phyloP scores from a whole-genome alignment of 106 monocot species.

The Acorus calamus region DNA sequence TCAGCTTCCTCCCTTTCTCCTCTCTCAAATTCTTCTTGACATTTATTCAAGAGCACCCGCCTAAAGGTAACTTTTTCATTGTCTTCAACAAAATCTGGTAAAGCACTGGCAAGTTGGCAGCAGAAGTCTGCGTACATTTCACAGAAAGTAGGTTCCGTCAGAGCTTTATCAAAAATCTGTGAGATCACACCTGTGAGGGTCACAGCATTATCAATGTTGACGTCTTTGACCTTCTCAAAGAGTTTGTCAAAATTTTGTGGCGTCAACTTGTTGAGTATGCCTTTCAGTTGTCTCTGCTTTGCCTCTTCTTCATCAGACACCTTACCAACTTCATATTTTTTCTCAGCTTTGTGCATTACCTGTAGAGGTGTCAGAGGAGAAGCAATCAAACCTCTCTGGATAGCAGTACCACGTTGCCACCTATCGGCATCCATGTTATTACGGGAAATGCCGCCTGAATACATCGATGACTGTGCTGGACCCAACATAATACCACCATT shows the following conservation, averaged over 20 bases:
- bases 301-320: slow-evolving; percentile 52
- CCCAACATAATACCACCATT: slow-evolving; percentile 61
- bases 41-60: slow-evolving; percentile 75
- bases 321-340: slow-evolving; percentile 70
- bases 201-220: slow-evolving; percentile 44
- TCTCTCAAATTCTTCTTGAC: slow-evolving; percentile 94
- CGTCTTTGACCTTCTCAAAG: slow-evolving; percentile 61
- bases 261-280: slow-evolving; percentile 78
- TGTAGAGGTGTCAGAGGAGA: slow-evolving; percentile 51
- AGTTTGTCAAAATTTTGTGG: slow-evolving; percentile 83
- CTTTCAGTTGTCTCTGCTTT: slow-evolving; percentile 75
- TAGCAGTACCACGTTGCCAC: slow-evolving; percentile 45
- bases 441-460: slow-evolving; percentile 31
- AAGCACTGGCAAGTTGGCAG: slow-evolving; percentile 39
- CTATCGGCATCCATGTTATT: slow-evolving; percentile 62
- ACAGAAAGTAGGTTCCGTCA: slow-evolving; percentile 89
- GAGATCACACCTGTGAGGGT: slow-evolving; percentile 77
- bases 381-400: slow-evolving; percentile 55
- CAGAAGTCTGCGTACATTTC: slow-evolving; percentile 99
- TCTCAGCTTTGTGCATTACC: slow-evolving; percentile 72
- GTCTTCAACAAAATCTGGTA: slow-evolving; percentile 59
- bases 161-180: slow-evolving; percentile 92
- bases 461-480: slow-evolving; percentile 30
- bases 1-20: slow-evolving; percentile 64
- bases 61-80: slow-evolving; percentile 81